Evolutionary conservation across 2,329 filamentous ascomycete genomes (phyloP), one percentile per base, ranked within the genome.

Genomic region (Colletotrichum orchidophilum): DNA sequence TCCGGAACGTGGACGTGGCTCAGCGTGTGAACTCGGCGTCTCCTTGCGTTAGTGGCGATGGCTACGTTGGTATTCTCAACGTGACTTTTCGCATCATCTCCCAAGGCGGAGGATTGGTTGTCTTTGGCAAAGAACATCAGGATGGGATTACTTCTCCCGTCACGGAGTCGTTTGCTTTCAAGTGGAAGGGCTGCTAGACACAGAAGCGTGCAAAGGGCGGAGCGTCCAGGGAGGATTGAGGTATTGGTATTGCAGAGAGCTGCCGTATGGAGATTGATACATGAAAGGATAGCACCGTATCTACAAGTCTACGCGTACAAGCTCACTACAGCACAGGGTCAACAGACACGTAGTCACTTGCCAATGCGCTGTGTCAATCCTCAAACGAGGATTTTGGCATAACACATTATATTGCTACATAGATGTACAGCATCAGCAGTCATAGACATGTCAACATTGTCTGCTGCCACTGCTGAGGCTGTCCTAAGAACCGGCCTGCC

Each of bases 41-140:
- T 26, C 33, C 59, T 33, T 74, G 73, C 54, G 63, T 64, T 50
- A 63, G 53, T 5, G 24, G 27, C 52, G 63, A 68, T 33, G 72
- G 70, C 2, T 49, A 67, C 31, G 72, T 74, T 6, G 73, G 73
- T n/a, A 73, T 74, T 27, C 64, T 74, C 7, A 74, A 74, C 29
- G 61, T 74, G 11, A 66, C 63, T 27, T 71, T 74, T 57, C 69
- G 72, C 61, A 69, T 74, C 66, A 49, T 74, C 39, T 53, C 72
- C 15, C 53, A 69, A 33, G 57, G 49, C n/a, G 69, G 70, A 2
- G 31, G 26, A 12, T 42, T 49, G 26, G 57, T 73, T 12, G 26
- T 63, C 5, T 74, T 74, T 42, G 72, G 72, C 6, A 67, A 39
- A n/a, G 61, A 70, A 59, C 55, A 29, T 5, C 55, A 49, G 35